Evolutionary conservation across 257 asterid species (phyloP).

Genomic region (Anisodus acutangulus): DNA sequence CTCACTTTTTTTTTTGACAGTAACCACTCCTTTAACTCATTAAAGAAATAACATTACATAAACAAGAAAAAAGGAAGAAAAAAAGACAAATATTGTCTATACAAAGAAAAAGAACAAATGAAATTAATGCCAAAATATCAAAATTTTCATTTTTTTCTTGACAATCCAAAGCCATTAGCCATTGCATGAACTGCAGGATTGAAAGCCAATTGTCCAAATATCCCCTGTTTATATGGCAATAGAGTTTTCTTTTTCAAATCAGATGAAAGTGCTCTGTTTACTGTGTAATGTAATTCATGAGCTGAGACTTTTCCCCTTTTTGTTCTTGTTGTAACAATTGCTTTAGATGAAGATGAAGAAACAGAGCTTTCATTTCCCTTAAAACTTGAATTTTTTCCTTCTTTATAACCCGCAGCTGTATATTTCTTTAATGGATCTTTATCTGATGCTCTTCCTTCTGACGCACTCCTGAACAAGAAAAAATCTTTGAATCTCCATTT

Average conservation of each 20-base stretch:
- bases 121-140: background rate
- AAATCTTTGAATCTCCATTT: constrained; percentile 54
- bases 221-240: constrained; percentile 83
- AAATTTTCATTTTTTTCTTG: constrained; percentile 39
- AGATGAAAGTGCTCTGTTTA: constrained; percentile 72
- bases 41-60: background rate
- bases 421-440: constrained; percentile 47
- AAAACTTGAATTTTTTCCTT: constrained; percentile 1
- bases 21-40: constrained; percentile 21
- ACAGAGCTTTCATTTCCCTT: constrained; percentile 30
- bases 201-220: constrained; percentile 62
- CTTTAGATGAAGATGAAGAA: constrained; percentile 36
- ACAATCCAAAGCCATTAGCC: constrained; percentile 72
- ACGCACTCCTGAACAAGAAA: constrained; percentile 57
- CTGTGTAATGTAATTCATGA: constrained; percentile 73
- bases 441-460: constrained; percentile 59
- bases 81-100: background rate
- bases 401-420: constrained; percentile 41
- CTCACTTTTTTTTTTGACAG: background rate
- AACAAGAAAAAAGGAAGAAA: background rate
- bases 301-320: constrained; percentile 60
- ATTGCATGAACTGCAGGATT: constrained; percentile 67
- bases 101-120: constrained; percentile 13
- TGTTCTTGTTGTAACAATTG: constrained; percentile 29
- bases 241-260: constrained; percentile 76